These are phyloP conservation scores for Mortierella polycephala DNA, from an alignment of 371 early-diverging fungal species.

Conservation along the genomic window DNA sequence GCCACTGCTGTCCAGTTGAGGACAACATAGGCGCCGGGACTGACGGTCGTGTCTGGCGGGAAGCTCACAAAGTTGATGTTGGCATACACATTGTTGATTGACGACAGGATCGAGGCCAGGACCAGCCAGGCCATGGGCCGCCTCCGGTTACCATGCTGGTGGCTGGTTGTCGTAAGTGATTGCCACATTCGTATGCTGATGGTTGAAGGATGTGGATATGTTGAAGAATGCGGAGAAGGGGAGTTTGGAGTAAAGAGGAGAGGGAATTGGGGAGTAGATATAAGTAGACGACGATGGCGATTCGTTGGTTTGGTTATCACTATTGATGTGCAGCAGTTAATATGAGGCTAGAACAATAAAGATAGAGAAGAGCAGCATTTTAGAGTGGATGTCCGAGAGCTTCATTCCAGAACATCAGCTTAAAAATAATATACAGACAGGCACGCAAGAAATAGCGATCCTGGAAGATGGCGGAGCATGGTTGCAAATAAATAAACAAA, in stretches of 20 bases:
- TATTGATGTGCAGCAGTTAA: not conserved
- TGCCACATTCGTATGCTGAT: too few species aligned
- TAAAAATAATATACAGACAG: not conserved
- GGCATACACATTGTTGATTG: constrained; percentile 10
- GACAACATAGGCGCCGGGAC: constrained; percentile 10
- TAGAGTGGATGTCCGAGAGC: too few species aligned
- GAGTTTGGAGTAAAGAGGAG: not conserved
- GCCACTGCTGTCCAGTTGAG: constrained; percentile 11
- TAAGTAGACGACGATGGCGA: not conserved
- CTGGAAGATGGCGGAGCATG: not conserved
- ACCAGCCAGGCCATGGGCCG: not conserved
- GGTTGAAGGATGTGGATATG: too few species aligned
- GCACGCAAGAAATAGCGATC: not conserved
- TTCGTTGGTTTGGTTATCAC: not conserved
- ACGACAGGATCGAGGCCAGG: constrained; percentile 9
- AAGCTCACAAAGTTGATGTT: constrained; percentile 21
- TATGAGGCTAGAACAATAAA: not conserved
- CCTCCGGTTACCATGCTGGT: not conserved
- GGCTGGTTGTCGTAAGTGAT: not conserved
- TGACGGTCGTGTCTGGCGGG: not conserved
- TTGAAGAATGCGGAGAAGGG: too few species aligned
- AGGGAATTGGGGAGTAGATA: not conserved
- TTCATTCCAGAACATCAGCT: too few species aligned
- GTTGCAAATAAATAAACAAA: not conserved
- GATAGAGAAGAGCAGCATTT: not conserved